Evolutionary conservation across 805 yeast genomes (phyloP), one percentile per base, ranked within the genome.

Genomic region (Phaffomyces opuntiae): DNA sequence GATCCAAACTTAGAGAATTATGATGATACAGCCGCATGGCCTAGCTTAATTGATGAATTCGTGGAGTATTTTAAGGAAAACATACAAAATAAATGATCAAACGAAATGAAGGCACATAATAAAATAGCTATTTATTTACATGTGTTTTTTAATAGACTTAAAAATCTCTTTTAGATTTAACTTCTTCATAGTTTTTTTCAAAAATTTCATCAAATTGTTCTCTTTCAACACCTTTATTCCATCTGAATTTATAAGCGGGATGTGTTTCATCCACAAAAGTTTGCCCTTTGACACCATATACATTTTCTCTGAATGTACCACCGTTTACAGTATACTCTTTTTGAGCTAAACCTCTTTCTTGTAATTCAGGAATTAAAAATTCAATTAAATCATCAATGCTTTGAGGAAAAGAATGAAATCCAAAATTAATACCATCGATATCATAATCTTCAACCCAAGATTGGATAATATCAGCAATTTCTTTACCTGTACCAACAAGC

Each of bases 1-100:
- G 85, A 87, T 48, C 78, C 84, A 0, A 50, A 57, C 1, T 67
- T 91, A 6, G 64, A 65, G 14, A 65, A 63, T 3, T 90, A 89
- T 62, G 90, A 84, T 54, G 93, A 83, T 52, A 75, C 77, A 53
- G 89, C 84, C 24, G 86, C 96, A 1, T 91, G 98, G 98, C 99
- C 98, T 6, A 78, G 86, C 44, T 68, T 87, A 16, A 78, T 91
- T 52, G 99, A 91, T 61, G 87, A 81, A 48, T 91, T 78, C 59
- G 84, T 87, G 21, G 95, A 84, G 51, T 72, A 72, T 56, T 67
- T 66, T 40, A 53, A 57, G 33, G 31, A 29, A 13, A 29, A 27
- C 12, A 9, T 9, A 4, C 29, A 27, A 9, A 7, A 7, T 9
- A 27, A 27, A 27, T 27, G 29, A 11, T 27, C 5, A 27, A 9